phyloP scores from a whole-genome alignment of 352 stramenopile genomes.

The Phytophthora pluvialis region DNA sequence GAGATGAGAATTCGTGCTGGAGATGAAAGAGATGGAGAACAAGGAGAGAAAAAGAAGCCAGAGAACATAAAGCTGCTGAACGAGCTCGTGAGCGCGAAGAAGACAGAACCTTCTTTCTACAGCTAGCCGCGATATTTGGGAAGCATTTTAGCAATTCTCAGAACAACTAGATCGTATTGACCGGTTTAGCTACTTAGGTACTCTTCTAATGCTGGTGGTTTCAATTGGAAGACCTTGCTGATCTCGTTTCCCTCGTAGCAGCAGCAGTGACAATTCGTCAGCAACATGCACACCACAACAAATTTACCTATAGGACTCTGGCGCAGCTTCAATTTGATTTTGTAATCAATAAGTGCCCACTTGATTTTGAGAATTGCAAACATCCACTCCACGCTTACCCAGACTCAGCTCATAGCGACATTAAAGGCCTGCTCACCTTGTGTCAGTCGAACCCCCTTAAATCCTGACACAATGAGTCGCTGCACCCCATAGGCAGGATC shows the following conservation, averaged over 20 bases:
- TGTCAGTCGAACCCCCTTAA: not conserved
- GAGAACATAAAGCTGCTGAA: constrained; percentile 7
- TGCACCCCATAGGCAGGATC: constrained; percentile 2
- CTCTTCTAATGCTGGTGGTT: constrained; percentile 12
- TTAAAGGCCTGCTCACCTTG: not conserved
- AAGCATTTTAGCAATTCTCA: constrained; percentile 13
- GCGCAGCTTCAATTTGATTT: constrained; percentile 15
- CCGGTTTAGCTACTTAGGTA: constrained; percentile 11
- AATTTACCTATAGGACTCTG: constrained; percentile 13
- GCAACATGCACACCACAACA: constrained; percentile 14
- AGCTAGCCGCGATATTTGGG: constrained; percentile 6
- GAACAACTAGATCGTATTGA: constrained; percentile 9
- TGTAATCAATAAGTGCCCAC: constrained; percentile 18
- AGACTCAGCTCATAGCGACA: constrained; percentile 2
- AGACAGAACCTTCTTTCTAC: constrained; percentile 5
- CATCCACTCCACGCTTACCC: constrained; percentile 7
- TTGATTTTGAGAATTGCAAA: constrained; percentile 13
- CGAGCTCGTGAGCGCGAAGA: constrained; percentile 15
- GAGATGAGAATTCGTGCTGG: constrained; percentile 14
- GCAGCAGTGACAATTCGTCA: constrained; percentile 19
- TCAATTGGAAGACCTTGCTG: constrained; percentile 20
- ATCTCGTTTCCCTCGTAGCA: constrained; percentile 17
- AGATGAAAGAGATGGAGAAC: constrained; percentile 10
- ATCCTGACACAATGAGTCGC: not conserved
- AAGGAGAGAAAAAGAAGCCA: constrained; percentile 6